Evolutionary conservation across 1,284 basidiomycete species (phyloP).

Genomic region (Heterobasidion annosum): DNA sequence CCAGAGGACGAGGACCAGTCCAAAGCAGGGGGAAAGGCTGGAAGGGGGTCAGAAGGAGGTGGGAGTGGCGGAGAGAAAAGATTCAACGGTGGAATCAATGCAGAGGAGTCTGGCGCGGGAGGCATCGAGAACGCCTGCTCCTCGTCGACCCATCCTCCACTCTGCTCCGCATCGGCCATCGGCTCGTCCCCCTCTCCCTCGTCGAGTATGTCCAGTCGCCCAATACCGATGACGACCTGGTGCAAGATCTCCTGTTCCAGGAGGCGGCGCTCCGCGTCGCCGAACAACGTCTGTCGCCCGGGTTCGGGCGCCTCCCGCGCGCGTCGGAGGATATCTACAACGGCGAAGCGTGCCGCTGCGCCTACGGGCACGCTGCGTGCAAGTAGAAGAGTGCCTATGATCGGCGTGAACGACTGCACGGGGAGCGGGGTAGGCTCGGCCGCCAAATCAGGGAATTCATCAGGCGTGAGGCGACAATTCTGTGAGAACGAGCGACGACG

Average conservation of each 20-base stretch:
- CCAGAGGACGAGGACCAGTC: not conserved
- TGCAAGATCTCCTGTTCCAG: constrained; percentile 77
- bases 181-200: constrained; percentile 26
- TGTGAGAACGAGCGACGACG: constrained; percentile 6
- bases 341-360: constrained; percentile 64
- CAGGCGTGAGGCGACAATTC: constrained; percentile 3
- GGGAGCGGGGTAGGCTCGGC: constrained; percentile 42
- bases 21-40: not conserved
- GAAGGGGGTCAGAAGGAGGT: not conserved
- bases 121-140: not conserved
- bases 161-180: constrained; percentile 10
- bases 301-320: constrained; percentile 32
- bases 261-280: constrained; percentile 42
- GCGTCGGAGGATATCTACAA: constrained; percentile 72
- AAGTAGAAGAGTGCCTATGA: constrained; percentile 83
- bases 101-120: not conserved
- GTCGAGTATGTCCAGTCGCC: constrained; percentile 49
- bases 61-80: too few relatives aligned
- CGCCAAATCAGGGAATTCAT: constrained; percentile 1
- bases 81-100: too few relatives aligned
- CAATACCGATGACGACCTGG: constrained; percentile 85
- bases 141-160: too few relatives aligned
- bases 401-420: constrained; percentile 85
- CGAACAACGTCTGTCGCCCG: constrained; percentile 39
- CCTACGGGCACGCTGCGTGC: constrained; percentile 72